A percentile compares a stretch with the other conserved stretches of the same genome.
Evolutionary conservation across 1,284 basidiomycete genomes (phyloP).

Genomic region (Ganoderma boninense): DNA sequence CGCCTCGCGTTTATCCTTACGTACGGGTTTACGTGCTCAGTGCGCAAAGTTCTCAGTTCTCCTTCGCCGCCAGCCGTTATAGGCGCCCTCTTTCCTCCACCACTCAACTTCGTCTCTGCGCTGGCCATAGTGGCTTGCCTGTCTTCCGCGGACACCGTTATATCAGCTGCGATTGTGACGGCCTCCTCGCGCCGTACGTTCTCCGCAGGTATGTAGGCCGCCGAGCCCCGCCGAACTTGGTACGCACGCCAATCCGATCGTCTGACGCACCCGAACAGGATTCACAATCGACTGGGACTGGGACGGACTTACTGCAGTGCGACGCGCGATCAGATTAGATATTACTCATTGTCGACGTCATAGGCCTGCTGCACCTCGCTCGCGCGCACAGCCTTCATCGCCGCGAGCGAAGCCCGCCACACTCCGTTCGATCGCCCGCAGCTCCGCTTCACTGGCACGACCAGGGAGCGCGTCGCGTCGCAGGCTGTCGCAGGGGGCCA

Average conservation of each 20-base stretch:
- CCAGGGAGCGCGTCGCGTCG: too few species aligned
- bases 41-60: neutral
- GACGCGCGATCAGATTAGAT: constrained; percentile 84
- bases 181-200: constrained; percentile 85
- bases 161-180: constrained; percentile 80
- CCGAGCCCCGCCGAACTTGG: constrained; percentile 11
- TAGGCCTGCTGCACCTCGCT: constrained; percentile 68
- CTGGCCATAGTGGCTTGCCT: constrained; percentile 90
- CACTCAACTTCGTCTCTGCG: constrained; percentile 74
- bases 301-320: constrained; percentile 87
- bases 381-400: neutral
- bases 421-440: neutral
- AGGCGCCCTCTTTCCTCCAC: constrained; percentile 73
- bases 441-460: neutral
- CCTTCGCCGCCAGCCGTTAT: constrained; percentile 45
- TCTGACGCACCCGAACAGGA: constrained; percentile 47
- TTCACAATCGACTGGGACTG: constrained; percentile 94
- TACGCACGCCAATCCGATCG: neutral
- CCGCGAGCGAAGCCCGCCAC: neutral
- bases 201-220: constrained; percentile 72
- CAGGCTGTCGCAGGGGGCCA: neutral
- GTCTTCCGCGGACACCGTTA: constrained; percentile 91
- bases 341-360: constrained; percentile 79
- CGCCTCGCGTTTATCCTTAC: too few species aligned
- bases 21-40: neutral